Base-by-base conservation (phyloP, 495 filamentous ascomycete species). In the Cairneyella variabilis region DNA sequence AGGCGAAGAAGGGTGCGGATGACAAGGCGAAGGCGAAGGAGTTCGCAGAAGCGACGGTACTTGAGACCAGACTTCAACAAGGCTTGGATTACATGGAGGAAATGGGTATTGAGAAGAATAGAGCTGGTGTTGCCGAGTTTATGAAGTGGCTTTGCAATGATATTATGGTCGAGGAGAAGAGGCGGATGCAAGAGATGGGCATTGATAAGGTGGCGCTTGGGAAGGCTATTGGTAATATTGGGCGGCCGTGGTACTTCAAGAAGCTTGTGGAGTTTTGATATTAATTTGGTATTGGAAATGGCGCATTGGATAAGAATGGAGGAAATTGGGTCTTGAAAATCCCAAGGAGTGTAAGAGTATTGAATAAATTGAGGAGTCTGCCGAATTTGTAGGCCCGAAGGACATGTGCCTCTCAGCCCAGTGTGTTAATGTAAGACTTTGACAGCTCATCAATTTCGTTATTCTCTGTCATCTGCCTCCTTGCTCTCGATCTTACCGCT, bases 11-110 rank as follows among this genome's bases (percentile, higher is more conserved):
- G 1, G 63, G 54, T 32, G 54, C 55, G 21, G n/a, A n/a, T n/a
- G n/a, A n/a, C n/a, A 12, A 2, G 21, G 45, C 45, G 3, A 41
- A 27, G 14, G 63, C 60, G 8, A 48, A 30, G n/a, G 25, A 32
- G 1, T 60, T 65, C 38, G 66, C 64, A 2, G 22, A 53, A 4
- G 28, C 48, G n/a, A 26, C 34, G 16, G 41, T 60, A 11, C 26
- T 20, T 1, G 48, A 56, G 17, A 49, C 18, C 48, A 65, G 64
- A 40, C 23, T 71, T 42, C 50, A 66, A 57, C 61, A 66, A 51
- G 68, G 56, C 0, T 68, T 62, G 67, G 64, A 65, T 21, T 63
- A 63, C 48, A 18, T 65, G 60, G 39, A 30, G 14, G 64, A 67
- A 41, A 59, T 49, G 37, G 51, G 57, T 3, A 30, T 54, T 3